Evolutionary conservation across 2,329 filamentous ascomycete species (phyloP), one percentile per base, ranked within the genome.

Genomic region (Albifimbria verrucaria): DNA sequence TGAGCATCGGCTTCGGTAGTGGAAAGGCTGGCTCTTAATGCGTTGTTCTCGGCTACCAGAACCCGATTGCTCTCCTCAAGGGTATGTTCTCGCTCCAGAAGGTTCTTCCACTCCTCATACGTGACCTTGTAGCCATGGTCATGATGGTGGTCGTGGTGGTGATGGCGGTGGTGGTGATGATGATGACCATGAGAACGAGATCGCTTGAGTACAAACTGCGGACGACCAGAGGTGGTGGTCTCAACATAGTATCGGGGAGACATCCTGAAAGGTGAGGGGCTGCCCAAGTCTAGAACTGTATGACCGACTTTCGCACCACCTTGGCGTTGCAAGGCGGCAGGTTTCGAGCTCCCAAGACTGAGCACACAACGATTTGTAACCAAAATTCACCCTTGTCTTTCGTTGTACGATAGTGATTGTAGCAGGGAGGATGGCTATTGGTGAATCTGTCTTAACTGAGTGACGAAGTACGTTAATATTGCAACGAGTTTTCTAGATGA

Each of bases 121-220:
- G 62, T 62, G 54, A 74, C 64, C 25, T 63, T 68, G 55, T 67
- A 68, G 55, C 69, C 69, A 50, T 72, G 68, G 56, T 64, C 59
- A 53, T 66, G 62, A 49, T 57, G 51, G 55, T 57, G 57, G 54
- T 62, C 63, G 51, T 64, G 61, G 54, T 67, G 62, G 50, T 57
- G 52, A 53, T 62, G 64, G 52, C 65, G 59, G 48, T 66, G 65
- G 46, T 64, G 63, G 36, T 65, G 66, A 43, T 59, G 61, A 50
- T 66, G 63, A 45, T 66, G 60, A 39, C 70, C 62, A 44, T 72
- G 66, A 3, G 72, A 72, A 52, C 65, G 66, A 18, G 72, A 72
- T 51, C 70, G 68, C 59, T 73, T 74, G 64, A 75, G 57, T 22
- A 75, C 70, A 51, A 71, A 71, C 52, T 72, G 71, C 25, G 63